These are phyloP conservation scores for Pezicula neosporulosa DNA, from an alignment of 2,329 filamentous ascomycete species.

Conservation along the genomic window DNA sequence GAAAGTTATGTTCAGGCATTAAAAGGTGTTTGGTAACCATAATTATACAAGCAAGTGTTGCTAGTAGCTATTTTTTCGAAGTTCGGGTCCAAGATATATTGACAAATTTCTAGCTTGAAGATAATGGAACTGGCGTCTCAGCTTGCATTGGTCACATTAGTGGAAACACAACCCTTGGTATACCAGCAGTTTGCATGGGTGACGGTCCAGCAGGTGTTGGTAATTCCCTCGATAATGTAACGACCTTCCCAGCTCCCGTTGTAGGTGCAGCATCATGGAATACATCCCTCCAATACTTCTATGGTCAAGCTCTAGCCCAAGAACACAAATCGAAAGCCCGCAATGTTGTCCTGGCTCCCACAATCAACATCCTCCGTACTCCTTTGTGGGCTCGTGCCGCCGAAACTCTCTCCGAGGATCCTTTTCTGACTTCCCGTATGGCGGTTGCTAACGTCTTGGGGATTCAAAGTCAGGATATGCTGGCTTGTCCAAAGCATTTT, in stretches of 20 bases:
- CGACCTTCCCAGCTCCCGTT: slow-evolving; percentile 6
- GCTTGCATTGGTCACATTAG: slow-evolving; percentile 7
- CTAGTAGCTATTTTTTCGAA: neutral
- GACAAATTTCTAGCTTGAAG: slow-evolving; percentile 2
- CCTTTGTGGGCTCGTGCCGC: slow-evolving; percentile 43
- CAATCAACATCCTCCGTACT: slow-evolving; percentile 41
- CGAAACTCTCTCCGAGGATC: slow-evolving; percentile 43
- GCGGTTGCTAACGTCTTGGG: slow-evolving; percentile 38
- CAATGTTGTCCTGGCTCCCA: slow-evolving; percentile 66
- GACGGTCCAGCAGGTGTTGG: slow-evolving; percentile 24
- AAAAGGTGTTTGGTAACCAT: too few species aligned
- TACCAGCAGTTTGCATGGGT: slow-evolving; percentile 23
- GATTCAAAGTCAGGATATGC: slow-evolving; percentile 36
- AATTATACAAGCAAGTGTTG: neutral
- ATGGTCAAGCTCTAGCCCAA: slow-evolving; percentile 60
- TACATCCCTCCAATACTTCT: slow-evolving; percentile 54
- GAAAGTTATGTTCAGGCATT: too few species aligned
- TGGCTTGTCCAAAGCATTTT: slow-evolving; percentile 40
- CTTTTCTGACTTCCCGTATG: slow-evolving; percentile 37
- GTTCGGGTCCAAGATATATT: neutral
- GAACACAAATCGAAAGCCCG: slow-evolving; percentile 65
- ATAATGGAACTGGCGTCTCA: slow-evolving; percentile 8
- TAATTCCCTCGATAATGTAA: slow-evolving; percentile 11
- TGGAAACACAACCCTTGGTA: slow-evolving; percentile 8
- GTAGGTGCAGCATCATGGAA: slow-evolving; percentile 59